Conservation (phyloP, 2,329 filamentous ascomycete genomes). For the Exophiala calicioides region DNA sequence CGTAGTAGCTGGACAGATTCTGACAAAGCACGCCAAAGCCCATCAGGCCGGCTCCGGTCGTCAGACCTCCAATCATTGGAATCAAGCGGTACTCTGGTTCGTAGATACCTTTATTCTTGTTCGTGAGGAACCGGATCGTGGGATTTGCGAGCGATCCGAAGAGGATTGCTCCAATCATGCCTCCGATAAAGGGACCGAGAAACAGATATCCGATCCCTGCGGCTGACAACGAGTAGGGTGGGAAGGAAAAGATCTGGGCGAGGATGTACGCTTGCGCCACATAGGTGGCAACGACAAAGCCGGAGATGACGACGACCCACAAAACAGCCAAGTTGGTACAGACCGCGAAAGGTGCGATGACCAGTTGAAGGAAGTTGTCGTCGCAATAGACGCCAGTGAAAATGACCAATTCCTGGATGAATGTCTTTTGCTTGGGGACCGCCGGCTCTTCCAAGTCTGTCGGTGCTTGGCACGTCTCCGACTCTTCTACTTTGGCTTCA, state of each 20-base stretch:
- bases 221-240: conserved; percentile 33
- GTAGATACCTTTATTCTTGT: conserved; percentile 44
- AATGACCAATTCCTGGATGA: not conserved
- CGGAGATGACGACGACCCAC: not conserved
- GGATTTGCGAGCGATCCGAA: conserved; percentile 37
- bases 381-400: not conserved
- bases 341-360: conserved; percentile 7
- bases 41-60: conserved; percentile 28
- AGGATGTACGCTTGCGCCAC: conserved; percentile 13
- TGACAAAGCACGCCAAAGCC: conserved; percentile 25
- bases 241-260: conserved; percentile 33
- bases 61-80: conserved; percentile 18
- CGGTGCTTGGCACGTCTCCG: not conserved
- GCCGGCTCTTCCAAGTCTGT: not conserved
- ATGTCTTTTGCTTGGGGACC: not conserved
- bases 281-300: not conserved
- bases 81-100: conserved; percentile 33
- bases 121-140: conserved; percentile 39
- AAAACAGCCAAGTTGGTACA: conserved; percentile 34
- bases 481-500: not conserved
- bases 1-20: conserved; percentile 9
- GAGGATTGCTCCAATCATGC: conserved; percentile 37
- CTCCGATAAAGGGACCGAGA: conserved; percentile 11
- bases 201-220: conserved; percentile 30
- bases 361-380: conserved; percentile 1